Conservation (phyloP, 306 rosid genomes). For the Rosa chinensis region DNA sequence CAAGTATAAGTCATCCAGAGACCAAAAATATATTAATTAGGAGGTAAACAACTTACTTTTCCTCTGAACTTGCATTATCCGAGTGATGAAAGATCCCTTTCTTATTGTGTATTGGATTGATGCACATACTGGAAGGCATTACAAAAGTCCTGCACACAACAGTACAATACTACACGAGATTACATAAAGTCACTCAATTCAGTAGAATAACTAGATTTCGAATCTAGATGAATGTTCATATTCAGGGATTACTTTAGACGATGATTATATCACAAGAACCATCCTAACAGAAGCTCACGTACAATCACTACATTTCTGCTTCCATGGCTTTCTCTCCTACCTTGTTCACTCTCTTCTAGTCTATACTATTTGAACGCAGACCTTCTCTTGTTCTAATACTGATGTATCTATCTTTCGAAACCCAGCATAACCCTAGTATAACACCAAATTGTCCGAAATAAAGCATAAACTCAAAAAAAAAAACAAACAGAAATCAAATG, state of each 20-base stretch:
- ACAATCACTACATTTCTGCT: too few relatives aligned
- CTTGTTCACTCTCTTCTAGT: too few relatives aligned
- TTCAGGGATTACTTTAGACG: not conserved
- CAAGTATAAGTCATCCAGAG: not conserved
- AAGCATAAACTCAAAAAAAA: too few relatives aligned
- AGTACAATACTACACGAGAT: too few relatives aligned
- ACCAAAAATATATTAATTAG: conserved; percentile 8
- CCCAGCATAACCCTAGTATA: too few relatives aligned
- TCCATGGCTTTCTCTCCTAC: too few relatives aligned
- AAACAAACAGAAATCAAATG: too few relatives aligned
- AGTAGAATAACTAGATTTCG: not conserved
- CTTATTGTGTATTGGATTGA: conserved; percentile 87
- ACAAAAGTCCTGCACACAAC: conserved; percentile 80
- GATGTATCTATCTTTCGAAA: not conserved
- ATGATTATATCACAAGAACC: not conserved
- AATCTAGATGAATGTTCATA: not conserved
- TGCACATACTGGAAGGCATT: conserved; percentile 94
- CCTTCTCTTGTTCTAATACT: not conserved
- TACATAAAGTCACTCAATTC: not conserved
- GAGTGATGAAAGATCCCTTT: conserved; percentile 78
- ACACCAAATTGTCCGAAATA: not conserved
- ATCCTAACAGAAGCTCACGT: not conserved
- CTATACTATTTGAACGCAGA: too few relatives aligned
- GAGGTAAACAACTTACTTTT: conserved; percentile 39
- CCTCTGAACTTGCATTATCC: conserved; percentile 56